Base-by-base conservation (phyloP, 2,329 filamentous ascomycete genomes). In the Leptodontidium sp. region DNA sequence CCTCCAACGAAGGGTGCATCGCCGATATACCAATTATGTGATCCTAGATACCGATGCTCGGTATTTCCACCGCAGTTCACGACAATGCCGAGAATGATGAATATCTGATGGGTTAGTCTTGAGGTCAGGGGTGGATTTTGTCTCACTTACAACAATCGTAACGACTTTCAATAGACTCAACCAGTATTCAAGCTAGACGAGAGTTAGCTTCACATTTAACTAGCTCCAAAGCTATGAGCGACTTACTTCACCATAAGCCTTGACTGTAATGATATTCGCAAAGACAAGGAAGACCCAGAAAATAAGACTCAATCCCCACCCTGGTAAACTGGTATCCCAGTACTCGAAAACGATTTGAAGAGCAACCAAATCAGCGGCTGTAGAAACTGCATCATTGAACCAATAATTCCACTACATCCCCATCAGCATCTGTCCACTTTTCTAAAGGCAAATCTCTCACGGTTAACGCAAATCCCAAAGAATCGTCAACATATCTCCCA, bases 1-100 rank as follows among this genome's bases (percentile, higher is more conserved):
- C 89, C 89, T 1, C 83, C 86, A 0, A 90, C 88, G 73, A 91
- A 91, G 0, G 89, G 89, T 1, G 88, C 88, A 43, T 84, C 88
- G 0, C 84, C 85, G 1, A 86, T 81, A 67, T 85, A 81, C 84
- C 87, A 91, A 74, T 88, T 83, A 68, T 84, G 81, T 5, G 82
- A 85, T 11, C 89, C 88, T 26, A 90, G 87, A 70, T 90, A 90
- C 58, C 80, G 78, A 64, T 85, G 82, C 0, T 80, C 75, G 0
- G 77, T 81, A 69, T 89, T 90, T 14, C 82, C 88, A 21, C 88
- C 88, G 65, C 82, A 84, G 69, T 88, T 88, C 52, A 88, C 86
- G 1, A 81, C 87, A 58, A 91, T 88, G 1, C 88, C 86, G 55
- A 90, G 81, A 38, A 91, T 83, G 68, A 91, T 89, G 75, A 91